A percentile compares a stretch with the other conserved stretches of the same genome.
Evolutionary conservation across 257 asterid genomes (phyloP).

Genomic region (Solanum habrochaites): DNA sequence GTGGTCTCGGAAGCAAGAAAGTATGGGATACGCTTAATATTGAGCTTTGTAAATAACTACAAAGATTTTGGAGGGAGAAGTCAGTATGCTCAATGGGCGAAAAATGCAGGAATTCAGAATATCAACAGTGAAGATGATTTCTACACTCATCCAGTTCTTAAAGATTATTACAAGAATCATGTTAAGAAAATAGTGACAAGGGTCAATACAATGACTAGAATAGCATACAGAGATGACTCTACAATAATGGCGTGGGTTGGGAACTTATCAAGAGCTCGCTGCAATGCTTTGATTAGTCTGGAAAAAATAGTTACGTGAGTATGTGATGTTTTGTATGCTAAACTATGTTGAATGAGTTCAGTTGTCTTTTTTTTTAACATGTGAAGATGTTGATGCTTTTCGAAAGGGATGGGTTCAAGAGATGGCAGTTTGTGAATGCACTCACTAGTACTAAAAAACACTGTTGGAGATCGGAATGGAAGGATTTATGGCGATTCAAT

Average conservation of each 20-base stretch:
- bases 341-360: not conserved
- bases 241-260: conserved; percentile 56
- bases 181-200: conserved; percentile 24
- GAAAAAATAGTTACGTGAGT: conserved; percentile 24
- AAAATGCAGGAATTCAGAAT: conserved; percentile 12
- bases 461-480: conserved; percentile 62
- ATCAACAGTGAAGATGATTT: conserved; percentile 33
- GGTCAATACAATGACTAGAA: conserved; percentile 25
- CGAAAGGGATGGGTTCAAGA: conserved; percentile 35
- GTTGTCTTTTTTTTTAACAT: not conserved
- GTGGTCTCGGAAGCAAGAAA: conserved; percentile 39
- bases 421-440: conserved; percentile 63
- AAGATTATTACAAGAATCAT: conserved; percentile 32
- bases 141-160: conserved; percentile 22
- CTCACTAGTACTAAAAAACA: conserved; percentile 41
- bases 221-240: conserved; percentile 32
- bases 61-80: conserved; percentile 40
- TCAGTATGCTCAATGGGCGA: conserved; percentile 39
- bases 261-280: conserved; percentile 51
- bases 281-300: conserved; percentile 39
- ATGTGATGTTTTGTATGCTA: not conserved
- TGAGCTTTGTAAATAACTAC: conserved; percentile 35
- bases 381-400: not conserved
- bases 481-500: conserved; percentile 73
- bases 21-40: conserved; percentile 17